Percentiles rank a stretch among this genome's conserved stretches.
Evolutionary conservation across 768 basidiomycete genomes (phyloP).

Genomic region (Amanita inopinata): DNA sequence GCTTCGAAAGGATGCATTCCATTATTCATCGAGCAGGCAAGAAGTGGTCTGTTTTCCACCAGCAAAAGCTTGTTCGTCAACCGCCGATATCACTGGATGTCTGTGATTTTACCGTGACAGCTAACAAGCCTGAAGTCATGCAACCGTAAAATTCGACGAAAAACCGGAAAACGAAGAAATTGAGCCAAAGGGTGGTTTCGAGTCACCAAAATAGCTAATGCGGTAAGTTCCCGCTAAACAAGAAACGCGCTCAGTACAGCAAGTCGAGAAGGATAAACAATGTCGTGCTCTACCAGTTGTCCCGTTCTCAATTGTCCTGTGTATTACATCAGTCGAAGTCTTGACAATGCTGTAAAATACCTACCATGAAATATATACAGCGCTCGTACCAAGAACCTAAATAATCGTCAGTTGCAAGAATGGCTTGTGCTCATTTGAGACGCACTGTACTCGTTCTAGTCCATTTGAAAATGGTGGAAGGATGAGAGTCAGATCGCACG

Average conservation of each 20-base stretch:
- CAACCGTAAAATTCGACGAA: conserved; percentile 54
- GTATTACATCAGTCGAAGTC: conserved; percentile 8
- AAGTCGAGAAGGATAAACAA: not conserved
- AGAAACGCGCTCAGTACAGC: conserved; percentile 5
- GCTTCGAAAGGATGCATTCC: too few relatives aligned
- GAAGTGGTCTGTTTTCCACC: too few relatives aligned
- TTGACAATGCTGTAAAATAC: not conserved
- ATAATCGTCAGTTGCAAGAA: conserved; percentile 3
- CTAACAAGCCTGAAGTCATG: conserved; percentile 17
- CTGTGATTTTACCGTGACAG: not conserved
- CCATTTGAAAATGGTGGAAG: conserved; percentile 66
- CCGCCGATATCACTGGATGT: too few relatives aligned
- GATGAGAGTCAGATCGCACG: conserved; percentile 69
- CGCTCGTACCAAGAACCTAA: conserved; percentile 50
- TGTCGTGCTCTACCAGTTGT: conserved; percentile 42
- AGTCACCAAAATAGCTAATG: conserved; percentile 63
- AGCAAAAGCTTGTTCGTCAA: too few relatives aligned
- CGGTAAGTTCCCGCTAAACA: conserved; percentile 61
- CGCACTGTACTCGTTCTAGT: conserved; percentile 42
- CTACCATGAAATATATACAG: conserved; percentile 61
- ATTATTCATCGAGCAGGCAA: too few relatives aligned
- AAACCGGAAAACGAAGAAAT: conserved; percentile 54
- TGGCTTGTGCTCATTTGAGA: conserved; percentile 9
- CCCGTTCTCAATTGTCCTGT: conserved; percentile 53
- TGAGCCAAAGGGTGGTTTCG: conserved; percentile 56